These are phyloP conservation scores for Saccharomycopsis fermentans DNA, from an alignment of 805 yeast genomes.

Conservation along the genomic window DNA sequence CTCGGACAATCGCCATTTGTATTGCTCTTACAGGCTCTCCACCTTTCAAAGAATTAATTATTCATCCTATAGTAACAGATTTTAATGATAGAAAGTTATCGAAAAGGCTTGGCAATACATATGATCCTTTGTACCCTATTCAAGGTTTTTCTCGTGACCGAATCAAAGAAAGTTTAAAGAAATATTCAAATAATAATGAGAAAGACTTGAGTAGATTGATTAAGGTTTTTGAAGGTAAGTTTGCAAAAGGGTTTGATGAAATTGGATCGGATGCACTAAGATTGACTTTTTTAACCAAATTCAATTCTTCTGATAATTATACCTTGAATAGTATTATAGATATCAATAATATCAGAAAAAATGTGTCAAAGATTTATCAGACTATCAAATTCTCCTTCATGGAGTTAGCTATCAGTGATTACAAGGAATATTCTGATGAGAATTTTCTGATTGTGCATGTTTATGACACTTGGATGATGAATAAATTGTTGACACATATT, in stretches of 20 bases:
- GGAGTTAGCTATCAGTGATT: conserved; percentile 67
- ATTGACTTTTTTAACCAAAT: conserved; percentile 31
- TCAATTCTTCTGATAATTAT: conserved; percentile 24
- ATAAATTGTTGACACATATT: conserved; percentile 64
- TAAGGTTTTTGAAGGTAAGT: conserved; percentile 74
- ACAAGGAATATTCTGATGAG: conserved; percentile 54
- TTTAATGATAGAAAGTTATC: conserved; percentile 99
- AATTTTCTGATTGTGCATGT: conserved; percentile 61
- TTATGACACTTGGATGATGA: conserved; percentile 88
- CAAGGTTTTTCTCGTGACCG: conserved; percentile 71
- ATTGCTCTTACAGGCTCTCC: conserved; percentile 65
- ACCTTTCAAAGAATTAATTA: conserved; percentile 95
- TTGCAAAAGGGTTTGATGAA: conserved; percentile 95
- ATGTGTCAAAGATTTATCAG: conserved; percentile 97
- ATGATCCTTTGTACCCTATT: conserved; percentile 92
- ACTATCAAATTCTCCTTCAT: conserved; percentile 93
- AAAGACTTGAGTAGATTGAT: conserved; percentile 78
- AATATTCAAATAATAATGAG: conserved; percentile 74
- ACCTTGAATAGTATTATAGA: conserved; percentile 91
- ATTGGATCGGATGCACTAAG: conserved; percentile 98
- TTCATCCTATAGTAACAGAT: conserved; percentile 96
- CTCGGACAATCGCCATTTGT: conserved; percentile 87
- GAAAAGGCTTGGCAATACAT: conserved; percentile 88
- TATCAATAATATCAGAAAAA: conserved; percentile 90
- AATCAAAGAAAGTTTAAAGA: conserved; percentile 62